phyloP scores from a whole-genome alignment of 176 grass and related monocot genomes.

The Luzula sylvatica region DNA sequence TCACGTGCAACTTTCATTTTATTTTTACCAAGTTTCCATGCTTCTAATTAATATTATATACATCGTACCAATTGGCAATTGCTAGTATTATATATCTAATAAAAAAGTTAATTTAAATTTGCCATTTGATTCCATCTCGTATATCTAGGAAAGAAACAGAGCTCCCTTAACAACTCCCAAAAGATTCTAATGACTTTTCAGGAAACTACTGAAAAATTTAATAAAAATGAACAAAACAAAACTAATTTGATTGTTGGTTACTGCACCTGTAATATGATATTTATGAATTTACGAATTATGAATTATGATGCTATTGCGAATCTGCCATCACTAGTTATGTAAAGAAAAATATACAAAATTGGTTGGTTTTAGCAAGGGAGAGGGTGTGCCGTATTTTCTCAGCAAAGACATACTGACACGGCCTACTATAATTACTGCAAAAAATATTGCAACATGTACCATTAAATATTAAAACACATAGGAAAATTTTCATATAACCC shows the following conservation, averaged over 20 bases:
- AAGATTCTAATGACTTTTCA: not conserved
- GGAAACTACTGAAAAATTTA: no score
- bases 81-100: not conserved
- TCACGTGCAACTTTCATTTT: not conserved
- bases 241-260: no score
- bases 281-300: no score
- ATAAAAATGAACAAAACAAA: no score
- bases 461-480: no score
- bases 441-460: not conserved
- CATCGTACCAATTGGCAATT: not conserved
- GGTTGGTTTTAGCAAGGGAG: not conserved
- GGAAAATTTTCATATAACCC: no score
- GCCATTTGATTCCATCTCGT: slow-evolving; percentile 5
- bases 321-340: no score
- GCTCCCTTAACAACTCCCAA: not conserved
- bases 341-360: not conserved
- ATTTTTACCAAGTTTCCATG: not conserved
- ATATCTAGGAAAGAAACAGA: slow-evolving; percentile 1
- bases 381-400: slow-evolving; percentile 9
- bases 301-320: no score
- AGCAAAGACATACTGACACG: slow-evolving; percentile 1
- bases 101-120: not conserved
- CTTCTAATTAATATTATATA: slow-evolving; percentile 4
- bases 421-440: not conserved
- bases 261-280: no score